Evolutionary conservation across 805 yeast species (phyloP).

Genomic region (Wickerhamiella hasegawae): DNA sequence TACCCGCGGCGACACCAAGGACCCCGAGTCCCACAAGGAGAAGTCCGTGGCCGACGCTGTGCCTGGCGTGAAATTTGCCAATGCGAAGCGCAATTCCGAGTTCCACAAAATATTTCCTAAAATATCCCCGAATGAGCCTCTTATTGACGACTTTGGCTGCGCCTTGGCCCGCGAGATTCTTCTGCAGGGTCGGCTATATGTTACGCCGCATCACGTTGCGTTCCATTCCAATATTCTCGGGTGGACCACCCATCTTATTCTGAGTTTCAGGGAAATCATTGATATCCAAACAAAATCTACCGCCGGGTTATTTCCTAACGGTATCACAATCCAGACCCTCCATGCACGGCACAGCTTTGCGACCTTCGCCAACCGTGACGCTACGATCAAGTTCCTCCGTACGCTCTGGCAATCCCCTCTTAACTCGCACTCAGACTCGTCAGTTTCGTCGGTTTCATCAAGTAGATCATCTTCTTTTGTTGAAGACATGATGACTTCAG

Average conservation of each 20-base stretch:
- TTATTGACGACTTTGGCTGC: constrained; percentile 79
- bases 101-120: constrained; percentile 63
- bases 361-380: constrained; percentile 69
- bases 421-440: neutral
- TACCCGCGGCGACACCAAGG: neutral
- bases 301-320: constrained; percentile 84
- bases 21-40: neutral
- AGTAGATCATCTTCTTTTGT: neutral
- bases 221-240: constrained; percentile 80
- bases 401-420: constrained; percentile 7
- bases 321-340: constrained; percentile 53
- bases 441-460: neutral
- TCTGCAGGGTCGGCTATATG: constrained; percentile 72
- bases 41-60: constrained; percentile 1
- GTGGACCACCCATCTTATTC: constrained; percentile 71
- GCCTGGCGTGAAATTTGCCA: constrained; percentile 27
- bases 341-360: constrained; percentile 65
- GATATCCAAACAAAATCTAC: constrained; percentile 68
- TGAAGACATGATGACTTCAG: neutral
- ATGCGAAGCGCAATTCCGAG: constrained; percentile 47
- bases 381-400: constrained; percentile 50
- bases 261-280: constrained; percentile 55
- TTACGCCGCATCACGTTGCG: constrained; percentile 63
- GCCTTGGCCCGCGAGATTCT: constrained; percentile 77
- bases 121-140: constrained; percentile 49